A percentile compares a stretch with the other conserved stretches of the same genome.
These are phyloP conservation scores for Gastrodia elata DNA, from an alignment of 106 monocot genomes.

Conservation along the genomic window DNA sequence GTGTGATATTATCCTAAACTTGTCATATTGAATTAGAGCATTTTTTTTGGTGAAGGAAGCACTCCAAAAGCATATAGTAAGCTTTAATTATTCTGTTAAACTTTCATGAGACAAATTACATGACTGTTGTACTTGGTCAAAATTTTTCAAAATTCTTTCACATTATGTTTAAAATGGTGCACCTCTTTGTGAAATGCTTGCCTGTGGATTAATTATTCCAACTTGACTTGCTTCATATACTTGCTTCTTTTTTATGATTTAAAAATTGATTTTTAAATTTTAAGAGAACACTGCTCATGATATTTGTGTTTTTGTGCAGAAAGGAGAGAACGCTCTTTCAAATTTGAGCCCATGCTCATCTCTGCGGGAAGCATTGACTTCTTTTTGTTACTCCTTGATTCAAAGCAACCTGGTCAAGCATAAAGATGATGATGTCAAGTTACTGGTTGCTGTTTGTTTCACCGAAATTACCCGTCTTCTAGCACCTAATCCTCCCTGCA, in stretches of 20 bases:
- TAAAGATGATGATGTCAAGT: constrained; percentile 82
- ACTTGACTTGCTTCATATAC: not conserved
- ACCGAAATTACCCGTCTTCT: constrained; percentile 75
- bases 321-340: constrained; percentile 59
- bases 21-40: too few species aligned
- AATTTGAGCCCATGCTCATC: constrained; percentile 46
- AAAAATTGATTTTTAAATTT: not conserved
- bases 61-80: too few species aligned
- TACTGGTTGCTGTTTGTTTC: constrained; percentile 69
- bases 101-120: too few species aligned
- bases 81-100: too few species aligned
- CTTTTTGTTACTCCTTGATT: constrained; percentile 37
- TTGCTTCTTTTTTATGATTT: not conserved
- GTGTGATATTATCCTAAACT: too few species aligned
- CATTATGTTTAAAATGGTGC: not conserved
- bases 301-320: constrained; percentile 24
- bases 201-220: not conserved
- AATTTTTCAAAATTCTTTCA: not conserved
- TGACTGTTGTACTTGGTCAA: not conserved
- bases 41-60: too few species aligned
- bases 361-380: constrained; percentile 25
- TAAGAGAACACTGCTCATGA: not conserved
- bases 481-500: constrained; percentile 77
- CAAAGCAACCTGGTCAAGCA: constrained; percentile 54
- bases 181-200: not conserved